Evolutionary conservation across 2,329 filamentous ascomycete species (phyloP), one percentile per base, ranked within the genome.

Genomic region (Paraphaeosphaeria sporulosa): DNA sequence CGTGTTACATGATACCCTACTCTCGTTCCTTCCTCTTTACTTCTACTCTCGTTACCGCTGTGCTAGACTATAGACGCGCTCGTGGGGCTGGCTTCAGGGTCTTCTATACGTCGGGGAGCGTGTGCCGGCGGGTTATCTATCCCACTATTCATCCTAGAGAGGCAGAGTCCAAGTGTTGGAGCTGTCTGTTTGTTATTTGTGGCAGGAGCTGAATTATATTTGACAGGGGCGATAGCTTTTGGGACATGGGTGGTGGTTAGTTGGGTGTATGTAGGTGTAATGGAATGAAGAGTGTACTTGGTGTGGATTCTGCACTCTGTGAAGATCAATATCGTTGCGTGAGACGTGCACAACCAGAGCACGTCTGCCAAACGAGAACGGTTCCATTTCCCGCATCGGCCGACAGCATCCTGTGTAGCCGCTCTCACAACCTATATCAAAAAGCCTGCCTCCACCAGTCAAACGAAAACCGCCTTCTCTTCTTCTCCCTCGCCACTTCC

Each of bases 161-260:
- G 46, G 21, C 38, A 55, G 36, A n/a, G 47, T 34, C 58, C 58
- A 60, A 60, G 58, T 60, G 58, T 57, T 60, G 58, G 58, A 60
- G 52, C 38, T 59, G 51, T 55, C 57, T 23, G 8, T 19, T 46
- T 13, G 19, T 17, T 52, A 5, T 40, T 1, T n/a, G 1, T 40
- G 38, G 17, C 7, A 3, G 7, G 15, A 40, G 38, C 17, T 1
- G 38, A n/a, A 32, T 32, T 32, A 8, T 32, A 32, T 32, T 32
- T 6, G 36, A 13, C 36, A 5, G 38, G 38, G 15, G 38, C 17
- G 38, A 1, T 32, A 15, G 38, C 38, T 17, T 40, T 40, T 6
- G 15, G 38, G 17, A 4, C 25, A 1, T 40, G 4, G 15, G 38
- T n/a, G 7, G 38, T 7, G 4, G 15, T 40, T 7, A 40, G 25